Percentiles rank a stretch among this genome's conserved stretches.
These are phyloP conservation scores for Trichothecium sympodiale DNA, from an alignment of 2,329 filamentous ascomycete genomes.

Conservation along the genomic window DNA sequence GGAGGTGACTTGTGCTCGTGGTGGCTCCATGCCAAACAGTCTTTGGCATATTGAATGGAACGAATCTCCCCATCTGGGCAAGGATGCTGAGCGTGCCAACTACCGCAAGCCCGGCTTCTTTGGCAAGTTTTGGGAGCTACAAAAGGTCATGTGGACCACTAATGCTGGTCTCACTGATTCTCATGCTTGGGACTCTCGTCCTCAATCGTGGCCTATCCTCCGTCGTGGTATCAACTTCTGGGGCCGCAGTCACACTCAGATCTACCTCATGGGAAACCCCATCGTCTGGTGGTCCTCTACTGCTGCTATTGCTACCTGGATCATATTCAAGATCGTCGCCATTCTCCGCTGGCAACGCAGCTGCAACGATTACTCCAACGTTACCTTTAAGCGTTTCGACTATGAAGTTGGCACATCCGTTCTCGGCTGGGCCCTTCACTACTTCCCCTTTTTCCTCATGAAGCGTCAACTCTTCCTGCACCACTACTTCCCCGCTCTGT, in stretches of 20 bases:
- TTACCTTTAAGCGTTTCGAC: slow-evolving; percentile 90
- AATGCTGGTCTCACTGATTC: slow-evolving; percentile 94
- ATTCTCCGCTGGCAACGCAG: slow-evolving; percentile 90
- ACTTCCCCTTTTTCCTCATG: slow-evolving; percentile 97
- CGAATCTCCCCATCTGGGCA: slow-evolving; percentile 64
- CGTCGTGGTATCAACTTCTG: slow-evolving; percentile 98
- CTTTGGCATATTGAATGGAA: slow-evolving; percentile 96
- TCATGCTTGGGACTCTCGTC: slow-evolving; percentile 95
- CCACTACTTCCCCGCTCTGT: slow-evolving; percentile 94
- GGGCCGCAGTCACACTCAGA: slow-evolving; percentile 86
- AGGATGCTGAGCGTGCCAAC: slow-evolving; percentile 83
- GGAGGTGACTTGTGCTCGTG: slow-evolving; percentile 92
- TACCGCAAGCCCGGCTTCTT: slow-evolving; percentile 92
- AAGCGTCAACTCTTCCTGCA: slow-evolving; percentile 95
- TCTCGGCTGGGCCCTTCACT: slow-evolving; percentile 93
- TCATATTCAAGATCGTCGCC: slow-evolving; percentile 76
- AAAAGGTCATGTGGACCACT: slow-evolving; percentile 97
- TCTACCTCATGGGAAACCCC: slow-evolving; percentile 93
- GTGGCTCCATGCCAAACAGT: slow-evolving; percentile 88
- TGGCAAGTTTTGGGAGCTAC: slow-evolving; percentile 94
- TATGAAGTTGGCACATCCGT: slow-evolving; percentile 89
- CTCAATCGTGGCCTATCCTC: slow-evolving; percentile 84
- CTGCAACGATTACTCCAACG: slow-evolving; percentile 72
- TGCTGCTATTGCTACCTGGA: slow-evolving; percentile 63
- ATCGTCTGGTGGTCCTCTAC: slow-evolving; percentile 91